Conservation (phyloP, 2,329 filamentous ascomycete genomes). For the Colletotrichum siamense region DNA sequence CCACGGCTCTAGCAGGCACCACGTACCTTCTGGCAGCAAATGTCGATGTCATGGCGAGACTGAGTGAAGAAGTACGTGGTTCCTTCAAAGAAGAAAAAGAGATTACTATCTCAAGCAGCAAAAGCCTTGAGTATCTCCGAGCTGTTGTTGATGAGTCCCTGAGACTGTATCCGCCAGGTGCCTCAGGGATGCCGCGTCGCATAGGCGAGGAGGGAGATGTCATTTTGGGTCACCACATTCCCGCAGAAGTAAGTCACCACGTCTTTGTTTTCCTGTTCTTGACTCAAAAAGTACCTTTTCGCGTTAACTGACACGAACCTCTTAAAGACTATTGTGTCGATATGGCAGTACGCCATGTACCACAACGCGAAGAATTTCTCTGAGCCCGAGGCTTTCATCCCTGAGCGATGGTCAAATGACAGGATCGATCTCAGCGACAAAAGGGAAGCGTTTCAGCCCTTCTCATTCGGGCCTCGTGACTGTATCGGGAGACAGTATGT, state of each 20-base stretch:
- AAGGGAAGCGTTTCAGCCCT: constrained; percentile 30
- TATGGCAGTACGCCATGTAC: constrained; percentile 50
- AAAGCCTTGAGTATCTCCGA: constrained; percentile 39
- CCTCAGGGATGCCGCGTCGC: constrained; percentile 28
- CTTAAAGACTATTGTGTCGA: constrained; percentile 42
- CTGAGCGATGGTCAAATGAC: constrained; percentile 41
- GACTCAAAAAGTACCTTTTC: fast-evolving
- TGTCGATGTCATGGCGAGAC: constrained; percentile 29
- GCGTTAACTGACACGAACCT: fast-evolving
- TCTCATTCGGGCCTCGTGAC: constrained; percentile 31
- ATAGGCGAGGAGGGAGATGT: constrained; percentile 33
- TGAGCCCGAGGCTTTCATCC: constrained; percentile 45
- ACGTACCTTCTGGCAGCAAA: constrained; percentile 32
- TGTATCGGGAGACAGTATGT: constrained; percentile 38
- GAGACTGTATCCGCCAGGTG: constrained; percentile 39
- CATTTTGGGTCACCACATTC: constrained; percentile 34
- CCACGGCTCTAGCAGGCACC: constrained; percentile 30
- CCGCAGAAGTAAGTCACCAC: constrained; percentile 27
- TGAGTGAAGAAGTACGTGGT: constrained; percentile 41
- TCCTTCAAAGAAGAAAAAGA: constrained; percentile 36
- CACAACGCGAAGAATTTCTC: constrained; percentile 48
- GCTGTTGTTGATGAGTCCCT: constrained; percentile 47
- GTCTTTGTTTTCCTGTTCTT: fast-evolving
- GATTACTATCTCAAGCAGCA: constrained; percentile 36
- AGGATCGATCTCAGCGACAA: constrained; percentile 23